Evolutionary conservation across 192 early-diverging fungal species (phyloP).

Genomic region (Diversispora eburnea): DNA sequence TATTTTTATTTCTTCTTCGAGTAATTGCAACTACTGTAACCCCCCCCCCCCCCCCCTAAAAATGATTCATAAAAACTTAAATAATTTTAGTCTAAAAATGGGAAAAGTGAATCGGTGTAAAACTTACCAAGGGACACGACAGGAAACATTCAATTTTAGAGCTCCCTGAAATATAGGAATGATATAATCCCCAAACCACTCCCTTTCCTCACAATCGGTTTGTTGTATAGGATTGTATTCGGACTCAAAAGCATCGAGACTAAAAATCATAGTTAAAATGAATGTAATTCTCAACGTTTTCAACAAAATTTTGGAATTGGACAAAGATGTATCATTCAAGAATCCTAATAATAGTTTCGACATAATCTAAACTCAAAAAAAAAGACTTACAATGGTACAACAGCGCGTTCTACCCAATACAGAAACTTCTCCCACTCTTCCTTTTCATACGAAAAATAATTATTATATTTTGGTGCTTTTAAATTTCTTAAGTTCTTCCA

Average conservation of each 20-base stretch:
- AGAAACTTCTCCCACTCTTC: slow-evolving; percentile 12
- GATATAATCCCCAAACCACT: slow-evolving; percentile 22
- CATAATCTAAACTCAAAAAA: background rate
- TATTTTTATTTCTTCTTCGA: no score
- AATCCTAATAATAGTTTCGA: no score
- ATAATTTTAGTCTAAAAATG: background rate
- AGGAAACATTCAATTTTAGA: slow-evolving; percentile 13
- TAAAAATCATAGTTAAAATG: slow-evolving; percentile 18
- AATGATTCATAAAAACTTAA: background rate
- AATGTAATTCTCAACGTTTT: no score
- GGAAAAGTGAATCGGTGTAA: background rate
- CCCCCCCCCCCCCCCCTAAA: slow-evolving; percentile 11
- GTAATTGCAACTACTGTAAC: background rate
- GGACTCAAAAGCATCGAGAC: slow-evolving; percentile 23
- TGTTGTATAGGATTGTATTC: background rate
- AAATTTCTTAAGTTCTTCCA: slow-evolving; percentile 28
- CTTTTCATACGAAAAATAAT: slow-evolving; percentile 18
- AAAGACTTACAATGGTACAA: slow-evolving; percentile 30
- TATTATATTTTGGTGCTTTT: slow-evolving; percentile 19
- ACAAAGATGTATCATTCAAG: no score
- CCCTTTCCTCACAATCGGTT: background rate
- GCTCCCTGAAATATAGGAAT: slow-evolving; percentile 27
- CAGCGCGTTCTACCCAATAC: slow-evolving; percentile 20
- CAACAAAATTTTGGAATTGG: no score
- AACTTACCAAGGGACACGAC: slow-evolving; percentile 29